Evolutionary conservation across 352 stramenopile genomes (phyloP).

Genomic region (Phytopythium cucurbitacearum): DNA sequence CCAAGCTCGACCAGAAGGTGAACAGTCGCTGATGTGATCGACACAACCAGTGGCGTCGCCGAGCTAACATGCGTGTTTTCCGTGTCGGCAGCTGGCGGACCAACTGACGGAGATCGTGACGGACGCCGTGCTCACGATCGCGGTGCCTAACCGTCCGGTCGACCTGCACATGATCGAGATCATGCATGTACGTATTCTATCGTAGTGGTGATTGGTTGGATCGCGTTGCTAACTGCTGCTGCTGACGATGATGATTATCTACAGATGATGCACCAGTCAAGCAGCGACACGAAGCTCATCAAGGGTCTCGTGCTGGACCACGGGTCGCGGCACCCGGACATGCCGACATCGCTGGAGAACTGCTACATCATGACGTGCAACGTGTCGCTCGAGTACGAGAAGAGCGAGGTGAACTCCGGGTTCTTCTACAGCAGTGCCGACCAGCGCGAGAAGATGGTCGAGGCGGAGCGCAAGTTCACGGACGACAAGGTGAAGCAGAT

Average conservation of each 20-base stretch:
- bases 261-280: slow-evolving; percentile 96
- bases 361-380: slow-evolving; percentile 99
- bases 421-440: slow-evolving; percentile 99
- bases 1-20: slow-evolving; percentile 95
- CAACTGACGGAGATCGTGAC: slow-evolving; percentile 96
- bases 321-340: slow-evolving; percentile 98
- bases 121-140: slow-evolving; percentile 95
- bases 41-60: too few species aligned
- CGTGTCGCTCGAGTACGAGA: slow-evolving; percentile 99
- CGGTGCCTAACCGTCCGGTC: slow-evolving; percentile 75
- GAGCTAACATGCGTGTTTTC: slow-evolving; percentile 3
- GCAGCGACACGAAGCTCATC: slow-evolving; percentile 91
- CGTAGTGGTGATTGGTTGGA: neutral
- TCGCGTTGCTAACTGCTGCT: neutral
- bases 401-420: slow-evolving; percentile 97
- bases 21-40: neutral
- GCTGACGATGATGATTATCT: neutral
- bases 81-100: slow-evolving; percentile 58
- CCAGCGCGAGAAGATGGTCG: slow-evolving; percentile 98
- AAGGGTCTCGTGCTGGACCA: slow-evolving; percentile 98
- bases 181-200: slow-evolving; percentile 85
- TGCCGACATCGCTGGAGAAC: slow-evolving; percentile 96
- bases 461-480: slow-evolving; percentile 93
- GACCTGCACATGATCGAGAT: slow-evolving; percentile 99
- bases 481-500: slow-evolving; percentile 97